These are phyloP conservation scores for Scopulariopsis brevicaulis DNA, from an alignment of 2,329 filamentous ascomycete species.

Conservation along the genomic window DNA sequence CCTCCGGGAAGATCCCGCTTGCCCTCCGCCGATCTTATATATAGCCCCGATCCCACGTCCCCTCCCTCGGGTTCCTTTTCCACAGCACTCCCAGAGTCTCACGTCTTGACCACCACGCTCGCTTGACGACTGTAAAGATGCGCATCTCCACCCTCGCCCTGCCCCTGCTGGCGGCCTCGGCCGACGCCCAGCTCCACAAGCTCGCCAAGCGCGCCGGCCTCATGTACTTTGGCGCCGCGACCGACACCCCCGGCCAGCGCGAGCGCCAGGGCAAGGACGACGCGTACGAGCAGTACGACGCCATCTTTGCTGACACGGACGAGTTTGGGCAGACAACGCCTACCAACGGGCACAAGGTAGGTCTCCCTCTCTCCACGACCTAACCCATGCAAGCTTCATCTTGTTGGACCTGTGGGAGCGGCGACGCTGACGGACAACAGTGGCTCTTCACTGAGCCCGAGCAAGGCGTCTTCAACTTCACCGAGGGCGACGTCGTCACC, in stretches of 20 bases:
- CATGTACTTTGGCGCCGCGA: slow-evolving; percentile 51
- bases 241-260: slow-evolving; percentile 32
- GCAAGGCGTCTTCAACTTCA: slow-evolving; percentile 48
- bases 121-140: slow-evolving; percentile 8
- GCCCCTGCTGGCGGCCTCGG: slow-evolving; percentile 14
- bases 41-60: not conserved
- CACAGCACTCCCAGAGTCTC: not conserved
- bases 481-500: slow-evolving; percentile 39
- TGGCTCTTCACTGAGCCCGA: slow-evolving; percentile 51
- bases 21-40: not conserved
- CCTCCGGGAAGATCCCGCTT: not conserved
- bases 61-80: not conserved
- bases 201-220: slow-evolving; percentile 40
- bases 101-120: not conserved
- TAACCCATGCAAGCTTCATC: not conserved
- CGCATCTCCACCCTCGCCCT: slow-evolving; percentile 10
- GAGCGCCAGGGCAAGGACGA: slow-evolving; percentile 33
- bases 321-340: slow-evolving; percentile 54
- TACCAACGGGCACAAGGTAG: slow-evolving; percentile 42
- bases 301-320: slow-evolving; percentile 36
- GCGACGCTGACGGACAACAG: slow-evolving; percentile 6
- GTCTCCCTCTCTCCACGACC: not conserved
- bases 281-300: slow-evolving; percentile 39
- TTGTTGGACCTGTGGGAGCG: too few relatives aligned
- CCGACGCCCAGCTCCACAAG: slow-evolving; percentile 27